A percentile compares a stretch with the other conserved stretches of the same genome.
phyloP scores from a whole-genome alignment of 768 basidiomycete genomes.

The Tulasnella sp. region DNA sequence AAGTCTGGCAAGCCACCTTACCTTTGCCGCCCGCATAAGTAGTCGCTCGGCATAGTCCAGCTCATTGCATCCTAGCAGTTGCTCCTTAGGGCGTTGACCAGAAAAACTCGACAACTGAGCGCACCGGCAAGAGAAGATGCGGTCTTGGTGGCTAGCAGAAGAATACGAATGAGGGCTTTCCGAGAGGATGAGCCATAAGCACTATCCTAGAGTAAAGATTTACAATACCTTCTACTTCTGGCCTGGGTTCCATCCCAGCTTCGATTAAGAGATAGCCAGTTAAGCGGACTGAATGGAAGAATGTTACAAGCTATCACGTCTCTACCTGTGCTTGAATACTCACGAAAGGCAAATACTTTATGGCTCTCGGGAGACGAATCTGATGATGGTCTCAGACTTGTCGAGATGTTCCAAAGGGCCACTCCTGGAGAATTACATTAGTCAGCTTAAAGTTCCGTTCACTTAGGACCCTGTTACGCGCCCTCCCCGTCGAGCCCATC shows the following conservation, averaged over 20 bases:
- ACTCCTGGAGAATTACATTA: constrained; percentile 59
- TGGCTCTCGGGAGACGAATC: constrained; percentile 51
- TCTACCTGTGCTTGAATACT: constrained; percentile 43
- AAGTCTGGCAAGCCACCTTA: constrained; percentile 43
- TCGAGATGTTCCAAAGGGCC: constrained; percentile 83
- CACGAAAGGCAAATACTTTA: constrained; percentile 66
- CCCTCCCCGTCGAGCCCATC: constrained; percentile 14
- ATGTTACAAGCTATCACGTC: neutral
- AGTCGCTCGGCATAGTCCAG: constrained; percentile 67
- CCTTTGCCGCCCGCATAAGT: constrained; percentile 76
- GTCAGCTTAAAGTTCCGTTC: constrained; percentile 29
- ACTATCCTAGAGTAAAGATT: neutral
- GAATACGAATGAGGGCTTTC: constrained; percentile 72
- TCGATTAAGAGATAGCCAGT: constrained; percentile 84
- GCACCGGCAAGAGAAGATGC: constrained; percentile 75
- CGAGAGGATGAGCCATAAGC: constrained; percentile 33
- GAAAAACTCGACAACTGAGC: constrained; percentile 38
- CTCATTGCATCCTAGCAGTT: constrained; percentile 61
- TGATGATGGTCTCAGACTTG: constrained; percentile 58
- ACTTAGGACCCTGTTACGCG: neutral
- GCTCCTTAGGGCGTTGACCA: neutral
- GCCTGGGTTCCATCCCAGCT: constrained; percentile 74
- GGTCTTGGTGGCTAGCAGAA: constrained; percentile 82
- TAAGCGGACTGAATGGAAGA: constrained; percentile 62
- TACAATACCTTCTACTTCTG: constrained; percentile 68